These are phyloP conservation scores for Paecilomyces sp. DNA, from an alignment of 2,329 filamentous ascomycete genomes.

Conservation along the genomic window DNA sequence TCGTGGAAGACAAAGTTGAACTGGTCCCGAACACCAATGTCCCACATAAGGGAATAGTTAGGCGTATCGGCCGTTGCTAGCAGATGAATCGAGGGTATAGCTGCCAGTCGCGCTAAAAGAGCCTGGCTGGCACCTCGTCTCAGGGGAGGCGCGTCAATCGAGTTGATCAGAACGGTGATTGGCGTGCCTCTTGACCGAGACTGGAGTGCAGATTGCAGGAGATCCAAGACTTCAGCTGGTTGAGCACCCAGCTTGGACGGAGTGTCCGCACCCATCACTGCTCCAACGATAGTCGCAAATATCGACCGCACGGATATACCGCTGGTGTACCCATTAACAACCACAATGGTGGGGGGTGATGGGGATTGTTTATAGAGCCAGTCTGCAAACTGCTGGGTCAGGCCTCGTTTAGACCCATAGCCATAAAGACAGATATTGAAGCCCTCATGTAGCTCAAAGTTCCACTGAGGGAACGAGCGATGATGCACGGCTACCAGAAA, in stretches of 20 bases:
- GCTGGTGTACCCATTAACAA: slow-evolving; percentile 74
- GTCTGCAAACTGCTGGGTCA: slow-evolving; percentile 69
- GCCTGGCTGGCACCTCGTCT: slow-evolving; percentile 64
- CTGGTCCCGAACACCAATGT: slow-evolving; percentile 71
- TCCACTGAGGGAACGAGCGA: slow-evolving; percentile 83
- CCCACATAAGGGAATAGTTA: slow-evolving; percentile 83
- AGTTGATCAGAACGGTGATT: slow-evolving; percentile 72
- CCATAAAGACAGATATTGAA: slow-evolving; percentile 91
- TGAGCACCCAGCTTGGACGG: slow-evolving; percentile 54
- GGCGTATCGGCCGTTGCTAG: slow-evolving; percentile 81
- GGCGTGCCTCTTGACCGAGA: slow-evolving; percentile 31
- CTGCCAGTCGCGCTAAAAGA: slow-evolving; percentile 67
- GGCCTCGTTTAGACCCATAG: slow-evolving; percentile 76
- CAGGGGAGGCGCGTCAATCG: slow-evolving; percentile 72
- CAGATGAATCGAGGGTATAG: slow-evolving; percentile 64
- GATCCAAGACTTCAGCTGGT: slow-evolving; percentile 60
- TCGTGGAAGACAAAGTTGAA: slow-evolving; percentile 91
- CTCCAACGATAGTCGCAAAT: slow-evolving; percentile 55
- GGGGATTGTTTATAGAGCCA: slow-evolving; percentile 50
- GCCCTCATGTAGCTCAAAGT: slow-evolving; percentile 76
- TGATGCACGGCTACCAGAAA: slow-evolving; percentile 69
- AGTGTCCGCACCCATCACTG: slow-evolving; percentile 43
- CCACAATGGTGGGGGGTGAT: slow-evolving; percentile 53
- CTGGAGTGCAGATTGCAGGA: slow-evolving; percentile 56
- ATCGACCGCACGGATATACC: slow-evolving; percentile 39